A percentile compares a stretch with the other conserved stretches of the same genome.
phyloP scores from a whole-genome alignment of 1,139 yeast genomes.

The Geotrichum restrictum region DNA sequence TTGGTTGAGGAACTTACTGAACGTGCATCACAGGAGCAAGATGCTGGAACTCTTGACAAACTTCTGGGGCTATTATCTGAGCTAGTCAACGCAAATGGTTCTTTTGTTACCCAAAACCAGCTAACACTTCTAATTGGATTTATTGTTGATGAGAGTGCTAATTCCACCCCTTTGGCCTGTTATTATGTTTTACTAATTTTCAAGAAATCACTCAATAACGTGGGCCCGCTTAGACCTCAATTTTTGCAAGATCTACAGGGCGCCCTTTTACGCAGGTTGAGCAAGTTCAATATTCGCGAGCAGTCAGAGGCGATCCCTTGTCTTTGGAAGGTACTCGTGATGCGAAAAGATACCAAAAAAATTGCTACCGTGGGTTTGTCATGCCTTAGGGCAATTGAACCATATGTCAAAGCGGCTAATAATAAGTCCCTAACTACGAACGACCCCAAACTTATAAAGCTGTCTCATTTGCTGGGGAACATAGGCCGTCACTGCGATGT shows the following conservation, averaged over 20 bases:
- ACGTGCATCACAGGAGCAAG: constrained; percentile 26
- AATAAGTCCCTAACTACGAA: constrained; percentile 28
- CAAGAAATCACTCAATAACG: constrained; percentile 46
- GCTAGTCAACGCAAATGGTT: constrained; percentile 50
- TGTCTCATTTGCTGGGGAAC: constrained; percentile 61
- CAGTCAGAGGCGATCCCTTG: constrained; percentile 68
- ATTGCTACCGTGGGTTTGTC: constrained; percentile 61
- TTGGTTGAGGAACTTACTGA: constrained; percentile 28
- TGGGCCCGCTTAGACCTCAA: constrained; percentile 47
- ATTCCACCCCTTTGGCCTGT: constrained; percentile 41
- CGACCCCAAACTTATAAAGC: constrained; percentile 52
- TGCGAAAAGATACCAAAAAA: constrained; percentile 47
- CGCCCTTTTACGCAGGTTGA: constrained; percentile 51
- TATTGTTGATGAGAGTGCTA: constrained; percentile 46
- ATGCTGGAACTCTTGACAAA: constrained; percentile 34
- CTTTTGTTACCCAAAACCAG: constrained; percentile 59
- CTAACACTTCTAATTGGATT: constrained; percentile 59
- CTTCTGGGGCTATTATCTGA: constrained; percentile 50
- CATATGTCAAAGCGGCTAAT: constrained; percentile 39
- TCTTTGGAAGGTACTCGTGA: constrained; percentile 51
- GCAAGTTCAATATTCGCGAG: constrained; percentile 56
- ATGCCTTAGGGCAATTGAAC: constrained; percentile 50
- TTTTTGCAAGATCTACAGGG: constrained; percentile 52
- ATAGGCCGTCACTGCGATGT: constrained; percentile 67
- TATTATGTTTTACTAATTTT: constrained; percentile 54